Base-by-base conservation (phyloP, 257 asterid genomes). In the Salvia hispanica region DNA sequence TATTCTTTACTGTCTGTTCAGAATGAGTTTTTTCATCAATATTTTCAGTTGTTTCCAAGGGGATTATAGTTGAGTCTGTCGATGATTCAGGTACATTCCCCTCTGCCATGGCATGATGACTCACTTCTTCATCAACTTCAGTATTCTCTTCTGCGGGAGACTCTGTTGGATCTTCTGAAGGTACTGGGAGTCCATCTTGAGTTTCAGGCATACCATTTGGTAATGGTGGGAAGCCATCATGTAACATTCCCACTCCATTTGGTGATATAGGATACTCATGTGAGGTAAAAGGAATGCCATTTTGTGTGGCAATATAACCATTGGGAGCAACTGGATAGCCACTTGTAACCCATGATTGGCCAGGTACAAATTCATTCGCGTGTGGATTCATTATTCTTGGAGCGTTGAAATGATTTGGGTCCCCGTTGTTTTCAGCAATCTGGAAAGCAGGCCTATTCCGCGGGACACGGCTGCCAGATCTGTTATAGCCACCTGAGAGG, bases 311-410 rank as follows among this genome's bases (percentile, higher is more conserved):
- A 62, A 84, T 69, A 69, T 77, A 84, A 63, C 95, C 95, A 76
- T 85, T 82, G 71, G 95, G 77, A 73, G 86, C 73, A 52, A 85
- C 81, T 5, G 87, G 51, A 72, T 77, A 84, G 58, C 96, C 91
- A 61, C 79, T 80, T 15, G 88, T 86, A 52, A 85, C 81, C 96
- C 96, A 91, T 58, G 87, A 80, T 56, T 88, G 89, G 28, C 87
- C 81, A 14, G 97, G 94, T 58, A 90, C 81, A 73, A 84, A 86
- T 76, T 84, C 96, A 66, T 80, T 79, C 6, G 96, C 95, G 66
- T 87, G 96, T 33, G 95, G 95, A 71, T 90, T 90, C 96, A 90
- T 90, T 62, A 82, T 69, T 62, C 77, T 52, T 61, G 81, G 85
- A 66, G 80, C 80, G 62, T 76, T 69, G 62, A 78, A 74, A 64